phyloP scores from a whole-genome alignment of 2,329 filamentous ascomycete genomes.

The Pyrenophora tritici-repentis region DNA sequence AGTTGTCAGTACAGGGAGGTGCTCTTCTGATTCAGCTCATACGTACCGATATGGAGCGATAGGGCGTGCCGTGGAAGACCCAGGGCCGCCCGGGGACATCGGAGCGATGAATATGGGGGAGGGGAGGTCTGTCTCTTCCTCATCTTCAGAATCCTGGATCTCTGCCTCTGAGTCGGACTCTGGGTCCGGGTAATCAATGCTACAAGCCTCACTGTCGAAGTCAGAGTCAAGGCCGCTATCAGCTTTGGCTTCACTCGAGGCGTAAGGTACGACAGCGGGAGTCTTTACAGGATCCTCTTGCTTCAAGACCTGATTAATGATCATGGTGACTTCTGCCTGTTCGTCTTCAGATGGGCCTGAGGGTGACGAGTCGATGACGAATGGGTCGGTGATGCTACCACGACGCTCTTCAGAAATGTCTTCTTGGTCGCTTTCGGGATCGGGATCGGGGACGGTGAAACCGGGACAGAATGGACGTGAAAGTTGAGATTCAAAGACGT shows the following conservation, averaged over 20 bases:
- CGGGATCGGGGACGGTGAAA: conserved; percentile 42
- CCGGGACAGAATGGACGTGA: conserved; percentile 26
- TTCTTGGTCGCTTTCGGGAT: conserved; percentile 38
- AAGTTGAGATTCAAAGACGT: conserved; percentile 32
- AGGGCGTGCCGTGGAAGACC: not conserved
- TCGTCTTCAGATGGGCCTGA: conserved; percentile 11
- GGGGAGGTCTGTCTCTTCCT: not conserved
- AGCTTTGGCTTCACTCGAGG: conserved; percentile 7
- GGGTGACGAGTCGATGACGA: conserved; percentile 36
- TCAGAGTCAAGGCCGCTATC: conserved; percentile 4
- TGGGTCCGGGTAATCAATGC: conserved; percentile 13
- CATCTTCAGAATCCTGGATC: conserved; percentile 10
- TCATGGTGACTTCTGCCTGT: conserved; percentile 15
- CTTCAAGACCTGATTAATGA: conserved; percentile 11
- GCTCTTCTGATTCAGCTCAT: too few relatives aligned
- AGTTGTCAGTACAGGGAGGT: too few relatives aligned
- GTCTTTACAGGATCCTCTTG: not conserved
- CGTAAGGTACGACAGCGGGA: not conserved
- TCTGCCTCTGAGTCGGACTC: conserved; percentile 12
- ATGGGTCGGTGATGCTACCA: conserved; percentile 36
- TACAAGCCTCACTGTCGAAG: conserved; percentile 16
- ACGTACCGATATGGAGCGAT: not conserved
- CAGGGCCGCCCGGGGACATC: not conserved
- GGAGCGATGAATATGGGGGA: not conserved
- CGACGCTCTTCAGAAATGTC: conserved; percentile 17